Percentiles rank a stretch among this genome's conserved stretches.
These are phyloP conservation scores for Stemphylium vesicarium DNA, from an alignment of 2,329 filamentous ascomycete species.

Conservation along the genomic window DNA sequence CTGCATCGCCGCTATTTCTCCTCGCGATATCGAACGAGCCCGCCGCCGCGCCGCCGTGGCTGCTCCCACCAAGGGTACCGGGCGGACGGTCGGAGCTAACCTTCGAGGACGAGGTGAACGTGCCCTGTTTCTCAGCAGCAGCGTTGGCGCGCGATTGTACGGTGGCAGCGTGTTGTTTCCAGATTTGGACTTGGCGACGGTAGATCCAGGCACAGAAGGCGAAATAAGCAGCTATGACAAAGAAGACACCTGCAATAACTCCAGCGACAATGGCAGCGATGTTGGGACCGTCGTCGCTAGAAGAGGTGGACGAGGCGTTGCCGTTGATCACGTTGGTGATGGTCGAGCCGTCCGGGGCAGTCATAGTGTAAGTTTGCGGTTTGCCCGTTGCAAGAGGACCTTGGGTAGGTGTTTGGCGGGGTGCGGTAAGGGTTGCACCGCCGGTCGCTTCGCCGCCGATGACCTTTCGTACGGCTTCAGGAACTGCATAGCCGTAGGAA, in stretches of 20 bases:
- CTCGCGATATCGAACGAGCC: conserved; percentile 28
- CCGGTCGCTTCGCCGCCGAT: conserved; percentile 73
- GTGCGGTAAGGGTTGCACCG: conserved; percentile 72
- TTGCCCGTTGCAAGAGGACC: conserved; percentile 75
- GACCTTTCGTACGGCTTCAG: conserved; percentile 64
- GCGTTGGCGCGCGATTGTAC: conserved; percentile 62
- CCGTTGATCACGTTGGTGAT: conserved; percentile 47
- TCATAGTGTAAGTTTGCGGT: conserved; percentile 71
- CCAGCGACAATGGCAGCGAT: conserved; percentile 64
- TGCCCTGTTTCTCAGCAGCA: conserved; percentile 48
- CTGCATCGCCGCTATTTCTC: conserved; percentile 16
- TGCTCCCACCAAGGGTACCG: conserved; percentile 22
- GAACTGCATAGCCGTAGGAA: conserved; percentile 72
- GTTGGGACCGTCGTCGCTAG: conserved; percentile 49
- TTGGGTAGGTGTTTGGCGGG: conserved; percentile 66
- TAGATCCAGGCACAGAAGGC: conserved; percentile 78
- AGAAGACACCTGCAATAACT: conserved; percentile 70
- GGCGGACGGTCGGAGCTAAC: conserved; percentile 33
- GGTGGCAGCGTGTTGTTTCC: conserved; percentile 72
- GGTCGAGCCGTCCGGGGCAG: conserved; percentile 50
- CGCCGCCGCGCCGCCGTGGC: conserved; percentile 21
- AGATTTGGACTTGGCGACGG: conserved; percentile 71
- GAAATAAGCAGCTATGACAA: conserved; percentile 67
- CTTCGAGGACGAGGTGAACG: conserved; percentile 33
- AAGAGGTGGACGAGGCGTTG: conserved; percentile 25